phyloP scores from a whole-genome alignment of 306 rosid species.

The Malus fusca region DNA sequence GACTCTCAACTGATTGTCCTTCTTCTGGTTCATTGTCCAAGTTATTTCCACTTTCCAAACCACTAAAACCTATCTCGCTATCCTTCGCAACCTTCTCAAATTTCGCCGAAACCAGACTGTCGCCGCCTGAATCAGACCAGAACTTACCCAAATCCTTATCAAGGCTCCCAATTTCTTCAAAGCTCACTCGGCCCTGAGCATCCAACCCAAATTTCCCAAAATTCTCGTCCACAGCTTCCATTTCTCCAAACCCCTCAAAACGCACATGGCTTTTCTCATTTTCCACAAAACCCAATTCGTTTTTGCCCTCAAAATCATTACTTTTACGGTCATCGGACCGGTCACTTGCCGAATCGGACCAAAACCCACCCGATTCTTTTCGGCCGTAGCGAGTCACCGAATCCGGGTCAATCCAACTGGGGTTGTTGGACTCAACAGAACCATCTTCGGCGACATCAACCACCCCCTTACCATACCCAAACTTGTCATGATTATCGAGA shows the following conservation, averaged over 20 bases:
- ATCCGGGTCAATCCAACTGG: conserved; percentile 67
- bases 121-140: conserved; percentile 39
- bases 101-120: conserved; percentile 15
- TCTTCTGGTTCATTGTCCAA: conserved; percentile 19
- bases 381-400: conserved; percentile 21
- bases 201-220: conserved; percentile 20
- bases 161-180: conserved; percentile 14
- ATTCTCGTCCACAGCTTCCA: not conserved
- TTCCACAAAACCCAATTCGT: conserved; percentile 11
- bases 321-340: conserved; percentile 42
- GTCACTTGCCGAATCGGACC: conserved; percentile 64
- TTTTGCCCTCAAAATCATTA: conserved; percentile 16
- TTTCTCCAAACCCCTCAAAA: conserved; percentile 6
- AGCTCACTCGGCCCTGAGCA: conserved; percentile 11
- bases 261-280: not conserved
- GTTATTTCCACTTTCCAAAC: conserved; percentile 9
- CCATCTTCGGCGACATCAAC: conserved; percentile 28
- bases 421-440: conserved; percentile 54
- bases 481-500: conserved; percentile 32
- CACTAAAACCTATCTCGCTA: conserved; percentile 11
- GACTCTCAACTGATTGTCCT: conserved; percentile 13
- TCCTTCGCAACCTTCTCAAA: conserved; percentile 13
- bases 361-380: conserved; percentile 28
- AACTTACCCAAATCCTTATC: conserved; percentile 19
- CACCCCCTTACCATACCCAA: conserved; percentile 1